Base-by-base conservation (phyloP, 495 filamentous ascomycete genomes). In the Lepidopterella palustris region DNA sequence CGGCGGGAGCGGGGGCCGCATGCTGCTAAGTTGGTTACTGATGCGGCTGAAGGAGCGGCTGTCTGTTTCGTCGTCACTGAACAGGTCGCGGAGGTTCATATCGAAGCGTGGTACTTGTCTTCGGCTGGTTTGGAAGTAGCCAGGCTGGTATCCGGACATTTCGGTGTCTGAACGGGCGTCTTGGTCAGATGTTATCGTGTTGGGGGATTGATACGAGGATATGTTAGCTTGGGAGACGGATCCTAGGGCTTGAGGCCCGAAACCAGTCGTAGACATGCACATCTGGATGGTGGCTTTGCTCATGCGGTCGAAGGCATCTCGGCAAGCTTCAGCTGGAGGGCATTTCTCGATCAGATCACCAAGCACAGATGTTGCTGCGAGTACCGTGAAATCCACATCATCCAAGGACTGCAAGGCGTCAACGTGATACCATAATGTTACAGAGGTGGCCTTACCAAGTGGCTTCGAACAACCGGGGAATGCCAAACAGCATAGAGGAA, bases 401-500 rank as follows among this genome's bases (percentile, higher is more conserved):
- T 97, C 92, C 73, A 96, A 85, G 4, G 89, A 86, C 88, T 93
- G 64, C 10, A 58, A 13, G 18, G n/a, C 45, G 66, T 78, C 61
- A 80, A 57, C 60, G 35, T 6, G 53, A 20, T 31, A 3, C 6
- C 57, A 23, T 49, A 25, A 6, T 15, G 54, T 42, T 18, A 26
- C 26, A n/a, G 9, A 49, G 39, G n/a, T n/a, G 39, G 15, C 73
- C 87, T 75, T 81, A 91, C 89, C 69, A 96, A 75, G 35, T 85
- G 84, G 70, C 86, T 90, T 63, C 91, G 80, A 18, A 97, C 92
- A 48, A 87, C 79, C 32, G 89, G 83, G 6, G 92, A 96, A 70
- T 97, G 93, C 92, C 92, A 97, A 45, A 97, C 92, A 15, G 93
- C 90, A 70, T 96, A 97, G 4, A 97, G 81, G 71, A 96, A 97